Evolutionary conservation across 75 land plant genomes (phyloP).

Genomic region (Pinus albicaulis): DNA sequence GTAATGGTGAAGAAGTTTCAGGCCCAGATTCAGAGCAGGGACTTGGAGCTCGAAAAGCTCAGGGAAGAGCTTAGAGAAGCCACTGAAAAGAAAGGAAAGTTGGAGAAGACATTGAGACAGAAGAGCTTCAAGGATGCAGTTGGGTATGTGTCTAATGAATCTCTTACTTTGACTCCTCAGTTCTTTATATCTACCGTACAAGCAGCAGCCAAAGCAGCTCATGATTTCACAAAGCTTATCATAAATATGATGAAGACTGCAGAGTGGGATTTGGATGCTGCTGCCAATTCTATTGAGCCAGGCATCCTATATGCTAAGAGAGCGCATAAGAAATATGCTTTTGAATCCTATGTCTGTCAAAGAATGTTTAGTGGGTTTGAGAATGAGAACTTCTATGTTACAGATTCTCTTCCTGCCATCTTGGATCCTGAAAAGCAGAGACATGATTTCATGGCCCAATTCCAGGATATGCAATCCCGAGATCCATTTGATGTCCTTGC

Average conservation of each 20-base stretch:
- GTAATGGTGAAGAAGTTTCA: constrained; percentile 78
- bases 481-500: constrained; percentile 66
- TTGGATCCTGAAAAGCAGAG: constrained; percentile 15
- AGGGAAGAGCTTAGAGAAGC: constrained; percentile 51
- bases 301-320: constrained; percentile 58
- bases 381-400: constrained; percentile 52
- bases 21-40: constrained; percentile 60
- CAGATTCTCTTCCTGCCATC: constrained; percentile 10
- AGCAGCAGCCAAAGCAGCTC: constrained; percentile 52
- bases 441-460: constrained; percentile 71
- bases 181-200: constrained; percentile 54
- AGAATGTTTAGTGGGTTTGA: constrained; percentile 83
- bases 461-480: constrained; percentile 52
- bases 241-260: constrained; percentile 84
- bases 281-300: constrained; percentile 68
- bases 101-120: constrained; percentile 68
- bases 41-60: constrained; percentile 55
- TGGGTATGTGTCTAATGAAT: background rate
- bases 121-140: constrained; percentile 53
- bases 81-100: constrained; percentile 37
- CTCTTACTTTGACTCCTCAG: constrained; percentile 37
- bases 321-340: constrained; percentile 84
- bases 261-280: constrained; percentile 89
- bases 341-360: constrained; percentile 83
- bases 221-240: constrained; percentile 77